Evolutionary conservation across 257 asterid species (phyloP).

Genomic region (Apocynum venetum): DNA sequence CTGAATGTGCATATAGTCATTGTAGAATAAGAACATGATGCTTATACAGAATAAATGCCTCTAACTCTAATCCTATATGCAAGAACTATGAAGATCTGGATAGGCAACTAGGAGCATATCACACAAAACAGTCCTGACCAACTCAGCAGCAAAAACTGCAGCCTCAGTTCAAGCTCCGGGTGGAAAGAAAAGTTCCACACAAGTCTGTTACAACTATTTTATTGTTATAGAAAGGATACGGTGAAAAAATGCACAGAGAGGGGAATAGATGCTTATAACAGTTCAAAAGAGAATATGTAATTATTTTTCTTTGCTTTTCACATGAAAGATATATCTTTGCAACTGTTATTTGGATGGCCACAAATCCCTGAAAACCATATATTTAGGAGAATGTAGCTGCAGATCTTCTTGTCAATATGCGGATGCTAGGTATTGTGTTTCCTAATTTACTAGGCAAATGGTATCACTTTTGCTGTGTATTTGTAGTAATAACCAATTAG

Average conservation of each 20-base stretch:
- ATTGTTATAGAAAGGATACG: no score
- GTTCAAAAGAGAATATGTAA: no score
- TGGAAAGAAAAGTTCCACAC: neutral
- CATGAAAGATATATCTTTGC: neutral
- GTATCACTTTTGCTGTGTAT: neutral
- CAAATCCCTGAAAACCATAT: neutral
- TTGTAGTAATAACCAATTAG: neutral
- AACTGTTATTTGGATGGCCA: neutral
- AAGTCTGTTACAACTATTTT: neutral
- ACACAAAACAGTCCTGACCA: neutral
- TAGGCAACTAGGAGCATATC: neutral
- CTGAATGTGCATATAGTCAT: constrained; percentile 23
- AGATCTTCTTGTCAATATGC: no score
- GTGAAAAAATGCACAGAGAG: no score
- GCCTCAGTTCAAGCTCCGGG: neutral
- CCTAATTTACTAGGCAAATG: neutral
- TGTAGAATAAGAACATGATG: neutral
- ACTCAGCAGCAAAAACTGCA: neutral
- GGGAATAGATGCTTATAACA: no score
- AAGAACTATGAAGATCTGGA: neutral
- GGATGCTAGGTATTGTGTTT: neutral
- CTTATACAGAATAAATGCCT: neutral
- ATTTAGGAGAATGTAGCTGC: no score
- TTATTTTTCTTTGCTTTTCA: no score
- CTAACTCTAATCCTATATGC: neutral